Conservation (phyloP, 208 protist species). For the Eutreptiella sp. region DNA sequence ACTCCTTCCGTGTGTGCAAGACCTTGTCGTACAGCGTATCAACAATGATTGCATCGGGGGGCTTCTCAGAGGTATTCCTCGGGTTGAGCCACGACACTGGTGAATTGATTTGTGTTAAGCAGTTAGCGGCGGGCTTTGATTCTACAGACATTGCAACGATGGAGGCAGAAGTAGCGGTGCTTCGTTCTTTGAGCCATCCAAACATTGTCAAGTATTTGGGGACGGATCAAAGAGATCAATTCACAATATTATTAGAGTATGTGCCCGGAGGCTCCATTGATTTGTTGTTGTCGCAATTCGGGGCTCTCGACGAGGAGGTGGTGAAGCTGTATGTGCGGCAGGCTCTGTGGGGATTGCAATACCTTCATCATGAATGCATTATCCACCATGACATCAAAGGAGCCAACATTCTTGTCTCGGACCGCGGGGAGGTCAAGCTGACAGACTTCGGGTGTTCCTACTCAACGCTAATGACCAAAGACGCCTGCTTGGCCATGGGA, state of each 20-base stretch:
- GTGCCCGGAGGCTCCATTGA: constrained; percentile 23
- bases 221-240: not conserved
- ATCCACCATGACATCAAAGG: constrained; percentile 33
- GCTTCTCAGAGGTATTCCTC: too few relatives aligned
- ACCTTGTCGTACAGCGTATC: too few relatives aligned
- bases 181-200: constrained; percentile 13
- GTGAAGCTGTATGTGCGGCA: constrained; percentile 5
- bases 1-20: too few relatives aligned
- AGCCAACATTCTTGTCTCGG: constrained; percentile 24
- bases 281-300: constrained; percentile 10
- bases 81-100: constrained; percentile 51
- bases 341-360: constrained; percentile 22
- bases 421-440: constrained; percentile 31
- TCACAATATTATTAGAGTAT: constrained; percentile 28
- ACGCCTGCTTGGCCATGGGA: not conserved
- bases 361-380: constrained; percentile 16
- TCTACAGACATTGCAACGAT: too few relatives aligned
- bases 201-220: constrained; percentile 20
- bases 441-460: constrained; percentile 24
- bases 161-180: constrained; percentile 12
- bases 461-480: too few relatives aligned
- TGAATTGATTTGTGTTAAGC: constrained; percentile 63
- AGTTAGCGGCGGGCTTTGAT: too few relatives aligned
- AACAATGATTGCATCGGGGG: too few relatives aligned
- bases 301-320: constrained; percentile 8